Evolutionary conservation across 2,329 filamentous ascomycete species (phyloP), one percentile per base, ranked within the genome.

Genomic region (Trichoderma sp.): DNA sequence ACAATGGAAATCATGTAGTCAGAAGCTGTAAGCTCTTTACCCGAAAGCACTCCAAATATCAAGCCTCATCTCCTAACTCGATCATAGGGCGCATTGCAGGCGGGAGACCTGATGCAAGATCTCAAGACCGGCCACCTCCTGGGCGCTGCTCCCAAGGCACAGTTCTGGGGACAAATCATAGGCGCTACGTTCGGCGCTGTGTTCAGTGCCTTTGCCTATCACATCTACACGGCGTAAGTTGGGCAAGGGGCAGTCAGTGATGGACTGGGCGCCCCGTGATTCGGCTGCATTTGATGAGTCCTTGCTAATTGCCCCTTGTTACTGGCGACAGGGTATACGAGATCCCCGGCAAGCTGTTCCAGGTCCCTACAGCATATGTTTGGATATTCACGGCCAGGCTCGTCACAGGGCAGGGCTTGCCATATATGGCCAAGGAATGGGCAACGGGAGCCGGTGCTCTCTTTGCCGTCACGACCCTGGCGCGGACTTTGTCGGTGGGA

Each of bases 321-420:
- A 6, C 17, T 47, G 59, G 7, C 5, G n/a, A 4, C 51, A 88
- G 85, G 41, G 93, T 97, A 1, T 99, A 99, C 73, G 82, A 88
- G 45, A 90, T 99, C 6, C 95, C 95, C 0, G 92, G 93, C 0
- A 89, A 92, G 10, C 81, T 97, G 61, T 98, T 99, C 75, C 90
- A 97, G 73, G 93, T 97, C 1, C 95, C 95, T 0, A 98, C 95
- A 0, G 94, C 89, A 0, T 97, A 94, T 74, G 93, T 99, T 5
- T 99, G 95, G 95, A 91, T 99, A 61, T 97, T 97, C 76, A 99
- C 95, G 0, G 94, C 95, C 1, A 84, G 95, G 17, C 83, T 99
- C 2, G 93, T 99, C 10, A 98, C 93, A 0, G 95, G 95, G 1
- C 85, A 95, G 69, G 95, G 95, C 0, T 76, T 99, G 48, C 95